These are phyloP conservation scores for Alloteropsis angusta DNA, from an alignment of 202 grass and related monocot genomes.

Conservation along the genomic window DNA sequence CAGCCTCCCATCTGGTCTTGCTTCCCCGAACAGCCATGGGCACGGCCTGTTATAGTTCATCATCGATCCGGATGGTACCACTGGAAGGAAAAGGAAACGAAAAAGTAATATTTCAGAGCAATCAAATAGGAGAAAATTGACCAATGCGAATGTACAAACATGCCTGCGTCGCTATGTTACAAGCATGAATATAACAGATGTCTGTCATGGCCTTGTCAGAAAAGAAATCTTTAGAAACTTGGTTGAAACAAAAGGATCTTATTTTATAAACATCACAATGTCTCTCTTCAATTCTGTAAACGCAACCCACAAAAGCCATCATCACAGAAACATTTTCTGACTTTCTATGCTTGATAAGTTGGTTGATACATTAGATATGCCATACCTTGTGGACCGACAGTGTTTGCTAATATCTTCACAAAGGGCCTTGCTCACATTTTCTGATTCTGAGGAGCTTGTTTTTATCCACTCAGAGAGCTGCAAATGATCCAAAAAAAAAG, in stretches of 20 bases:
- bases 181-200: not conserved
- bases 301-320: not conserved
- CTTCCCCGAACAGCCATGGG: not conserved
- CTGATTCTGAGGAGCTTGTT: slow-evolving; percentile 43
- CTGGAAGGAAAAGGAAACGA: not conserved
- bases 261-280: not conserved
- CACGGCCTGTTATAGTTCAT: slow-evolving; percentile 20
- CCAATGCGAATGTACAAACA: not conserved
- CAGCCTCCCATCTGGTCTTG: not conserved
- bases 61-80: not conserved
- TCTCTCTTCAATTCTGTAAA: not conserved
- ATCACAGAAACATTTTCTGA: not conserved
- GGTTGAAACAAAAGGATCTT: not conserved
- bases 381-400: slow-evolving; percentile 52
- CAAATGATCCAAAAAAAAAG: slow-evolving; percentile 2
- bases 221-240: not conserved
- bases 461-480: slow-evolving; percentile 87
- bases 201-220: not conserved
- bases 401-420: slow-evolving; percentile 81
- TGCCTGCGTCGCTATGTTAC: not conserved
- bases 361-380: not conserved
- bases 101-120: not conserved
- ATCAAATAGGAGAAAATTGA: not conserved
- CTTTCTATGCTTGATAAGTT: not conserved
- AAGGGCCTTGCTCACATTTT: slow-evolving; percentile 53